Evolutionary conservation across 108 stramenopile species (phyloP).

Genomic region (Cyclotella atomus): DNA sequence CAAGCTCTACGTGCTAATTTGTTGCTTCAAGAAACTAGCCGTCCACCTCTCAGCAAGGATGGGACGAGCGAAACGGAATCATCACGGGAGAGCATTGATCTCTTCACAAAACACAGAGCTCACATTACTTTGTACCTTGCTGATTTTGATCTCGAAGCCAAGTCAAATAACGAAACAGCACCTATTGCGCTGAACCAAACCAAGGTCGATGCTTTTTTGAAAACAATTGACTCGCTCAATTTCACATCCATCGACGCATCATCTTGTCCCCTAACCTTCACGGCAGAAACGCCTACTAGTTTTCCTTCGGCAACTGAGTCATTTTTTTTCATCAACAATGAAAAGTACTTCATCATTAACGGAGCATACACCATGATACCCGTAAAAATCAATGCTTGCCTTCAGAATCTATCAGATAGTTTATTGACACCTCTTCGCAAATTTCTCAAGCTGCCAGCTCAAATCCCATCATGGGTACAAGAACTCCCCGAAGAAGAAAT

Average conservation of each 20-base stretch:
- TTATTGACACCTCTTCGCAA: conserved; percentile 16
- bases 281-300: background rate
- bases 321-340: background rate
- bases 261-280: conserved; percentile 11
- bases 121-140: conserved; percentile 51
- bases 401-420: conserved; percentile 40
- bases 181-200: conserved; percentile 25
- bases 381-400: conserved; percentile 25
- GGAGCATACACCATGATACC: conserved; percentile 50
- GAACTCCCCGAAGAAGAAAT: conserved; percentile 30
- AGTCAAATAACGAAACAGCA: background rate
- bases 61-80: background rate
- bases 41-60: background rate
- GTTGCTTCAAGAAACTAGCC: conserved; percentile 19
- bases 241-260: conserved; percentile 1
- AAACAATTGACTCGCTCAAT: conserved; percentile 23
- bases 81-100: conserved; percentile 29
- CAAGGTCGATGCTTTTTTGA: conserved; percentile 30
- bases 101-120: conserved; percentile 42
- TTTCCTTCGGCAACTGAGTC: background rate
- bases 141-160: conserved; percentile 57
- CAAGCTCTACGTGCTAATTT: conserved; percentile 37
- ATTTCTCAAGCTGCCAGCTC: conserved; percentile 26
- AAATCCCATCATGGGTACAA: conserved; percentile 46
- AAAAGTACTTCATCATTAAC: conserved; percentile 17